Evolutionary conservation across 2,329 filamentous ascomycete genomes (phyloP).

Genomic region (Claviceps paspali): DNA sequence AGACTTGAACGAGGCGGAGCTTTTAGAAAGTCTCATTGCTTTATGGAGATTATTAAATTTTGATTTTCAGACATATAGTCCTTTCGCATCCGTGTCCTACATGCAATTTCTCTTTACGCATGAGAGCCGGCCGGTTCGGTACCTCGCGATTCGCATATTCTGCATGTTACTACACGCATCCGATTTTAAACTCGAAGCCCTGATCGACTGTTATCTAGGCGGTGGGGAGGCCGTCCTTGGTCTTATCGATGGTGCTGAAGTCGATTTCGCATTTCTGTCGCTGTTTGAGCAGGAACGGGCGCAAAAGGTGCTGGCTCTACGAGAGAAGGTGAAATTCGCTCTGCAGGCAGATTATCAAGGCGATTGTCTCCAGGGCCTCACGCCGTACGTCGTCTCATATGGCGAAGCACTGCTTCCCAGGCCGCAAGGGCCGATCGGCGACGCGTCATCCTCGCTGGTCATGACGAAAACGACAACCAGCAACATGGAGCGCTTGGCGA

Average conservation of each 20-base stretch:
- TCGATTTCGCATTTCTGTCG: constrained; percentile 65
- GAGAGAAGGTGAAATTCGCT: constrained; percentile 20
- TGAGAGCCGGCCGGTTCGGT: constrained; percentile 47
- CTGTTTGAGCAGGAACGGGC: constrained; percentile 41
- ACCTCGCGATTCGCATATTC: constrained; percentile 68
- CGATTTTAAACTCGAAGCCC: constrained; percentile 60
- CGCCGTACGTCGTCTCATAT: constrained; percentile 47
- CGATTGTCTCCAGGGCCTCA: constrained; percentile 29
- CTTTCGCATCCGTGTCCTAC: constrained; percentile 47
- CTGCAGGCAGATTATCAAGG: constrained; percentile 5
- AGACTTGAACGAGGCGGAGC: constrained; percentile 8
- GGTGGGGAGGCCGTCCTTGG: constrained; percentile 45
- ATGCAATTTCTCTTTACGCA: constrained; percentile 56
- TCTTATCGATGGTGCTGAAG: constrained; percentile 55
- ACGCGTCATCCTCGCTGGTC: constrained; percentile 41
- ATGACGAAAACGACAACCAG: constrained; percentile 54
- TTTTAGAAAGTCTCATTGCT: constrained; percentile 24
- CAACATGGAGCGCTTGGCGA: constrained; percentile 58
- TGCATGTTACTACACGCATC: constrained; percentile 66
- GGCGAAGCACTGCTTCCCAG: constrained; percentile 53
- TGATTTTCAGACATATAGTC: constrained; percentile 52
- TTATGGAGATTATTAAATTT: constrained; percentile 68
- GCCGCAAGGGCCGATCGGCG: constrained; percentile 32
- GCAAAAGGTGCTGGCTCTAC: constrained; percentile 27
- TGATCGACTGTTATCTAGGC: constrained; percentile 52